Percentiles rank a stretch among this genome's conserved stretches.
phyloP scores from a whole-genome alignment of 768 basidiomycete genomes.

The Phylloporus arenicola region DNA sequence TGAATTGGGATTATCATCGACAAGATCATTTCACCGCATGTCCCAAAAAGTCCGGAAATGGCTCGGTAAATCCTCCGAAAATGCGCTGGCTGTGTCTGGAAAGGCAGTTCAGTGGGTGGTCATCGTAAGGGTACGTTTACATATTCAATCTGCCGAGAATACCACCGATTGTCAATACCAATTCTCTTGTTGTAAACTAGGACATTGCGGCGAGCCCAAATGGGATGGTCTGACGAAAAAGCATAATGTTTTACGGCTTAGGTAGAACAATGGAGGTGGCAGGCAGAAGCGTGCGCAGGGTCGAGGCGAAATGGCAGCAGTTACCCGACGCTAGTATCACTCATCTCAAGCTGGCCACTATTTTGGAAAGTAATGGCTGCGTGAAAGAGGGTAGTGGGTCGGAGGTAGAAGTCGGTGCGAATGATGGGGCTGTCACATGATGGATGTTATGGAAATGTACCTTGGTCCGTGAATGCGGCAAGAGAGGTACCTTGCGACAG shows the following conservation, averaged over 20 bases:
- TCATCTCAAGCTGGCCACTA: background rate
- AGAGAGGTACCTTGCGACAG: background rate
- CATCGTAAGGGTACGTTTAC: background rate
- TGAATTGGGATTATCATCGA: constrained; percentile 9
- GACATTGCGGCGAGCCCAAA: constrained; percentile 4
- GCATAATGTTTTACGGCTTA: background rate
- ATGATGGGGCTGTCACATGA: constrained; percentile 3
- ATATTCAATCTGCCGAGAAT: constrained; percentile 9
- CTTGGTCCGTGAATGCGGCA: constrained; percentile 1
- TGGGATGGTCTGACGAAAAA: background rate
- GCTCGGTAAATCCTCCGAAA: constrained; percentile 10
- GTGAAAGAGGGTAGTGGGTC: constrained; percentile 3
- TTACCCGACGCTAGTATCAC: background rate
- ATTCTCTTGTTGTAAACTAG: background rate
- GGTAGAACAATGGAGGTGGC: constrained; percentile 1
- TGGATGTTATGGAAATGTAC: constrained; percentile 1
- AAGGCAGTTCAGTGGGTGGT: background rate
- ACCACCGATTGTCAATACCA: constrained; percentile 12
- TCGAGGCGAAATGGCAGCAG: background rate
- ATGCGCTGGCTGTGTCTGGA: constrained; percentile 6
- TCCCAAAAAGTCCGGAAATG: background rate
- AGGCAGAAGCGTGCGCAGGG: background rate
- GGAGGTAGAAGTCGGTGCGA: constrained; percentile 1
- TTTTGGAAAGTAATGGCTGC: background rate
- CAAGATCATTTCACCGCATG: constrained; percentile 3